phyloP scores from a whole-genome alignment of 2,329 filamentous ascomycete species.

The Lasiodiplodia theobromae region DNA sequence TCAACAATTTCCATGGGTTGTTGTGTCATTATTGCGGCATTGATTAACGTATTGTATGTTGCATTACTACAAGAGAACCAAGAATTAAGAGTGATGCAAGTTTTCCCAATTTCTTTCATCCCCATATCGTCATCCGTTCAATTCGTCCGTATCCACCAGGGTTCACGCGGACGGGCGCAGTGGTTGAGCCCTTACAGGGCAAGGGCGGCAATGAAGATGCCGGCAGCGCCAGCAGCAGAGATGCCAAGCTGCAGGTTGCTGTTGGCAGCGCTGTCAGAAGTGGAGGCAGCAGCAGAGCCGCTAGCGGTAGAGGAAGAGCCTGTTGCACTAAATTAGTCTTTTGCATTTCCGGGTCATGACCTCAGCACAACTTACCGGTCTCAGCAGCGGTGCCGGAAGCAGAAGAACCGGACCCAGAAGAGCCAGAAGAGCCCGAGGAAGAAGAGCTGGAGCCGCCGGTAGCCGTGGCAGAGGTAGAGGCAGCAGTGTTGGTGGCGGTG shows the following conservation, averaged over 20 bases:
- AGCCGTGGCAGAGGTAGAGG: slow-evolving; percentile 35
- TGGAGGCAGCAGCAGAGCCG: slow-evolving; percentile 33
- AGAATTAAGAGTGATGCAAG: slow-evolving; percentile 8
- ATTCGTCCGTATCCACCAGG: neutral
- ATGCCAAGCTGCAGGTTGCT: slow-evolving; percentile 41
- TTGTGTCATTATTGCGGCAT: neutral
- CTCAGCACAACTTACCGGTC: slow-evolving; percentile 5
- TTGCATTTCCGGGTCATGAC: too few species aligned
- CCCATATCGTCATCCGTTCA: slow-evolving; percentile 14
- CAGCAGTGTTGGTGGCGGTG: slow-evolving; percentile 35
- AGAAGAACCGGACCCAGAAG: slow-evolving; percentile 35
- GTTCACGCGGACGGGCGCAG: neutral
- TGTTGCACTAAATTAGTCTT: neutral
- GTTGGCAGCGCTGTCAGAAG: slow-evolving; percentile 40
- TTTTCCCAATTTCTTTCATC: slow-evolving; percentile 23
- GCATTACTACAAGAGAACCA: slow-evolving; percentile 6
- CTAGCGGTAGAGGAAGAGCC: slow-evolving; percentile 33
- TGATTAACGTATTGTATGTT: slow-evolving; percentile 8
- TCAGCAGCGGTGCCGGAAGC: slow-evolving; percentile 28
- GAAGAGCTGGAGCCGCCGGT: slow-evolving; percentile 34
- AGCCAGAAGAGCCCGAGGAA: slow-evolving; percentile 18
- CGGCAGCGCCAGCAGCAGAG: slow-evolving; percentile 42
- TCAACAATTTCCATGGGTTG: neutral
- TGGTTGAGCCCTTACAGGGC: slow-evolving; percentile 41
- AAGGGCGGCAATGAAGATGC: slow-evolving; percentile 46